Evolutionary conservation across 352 stramenopile species (phyloP).

Genomic region (Phytopythium helicoides): DNA sequence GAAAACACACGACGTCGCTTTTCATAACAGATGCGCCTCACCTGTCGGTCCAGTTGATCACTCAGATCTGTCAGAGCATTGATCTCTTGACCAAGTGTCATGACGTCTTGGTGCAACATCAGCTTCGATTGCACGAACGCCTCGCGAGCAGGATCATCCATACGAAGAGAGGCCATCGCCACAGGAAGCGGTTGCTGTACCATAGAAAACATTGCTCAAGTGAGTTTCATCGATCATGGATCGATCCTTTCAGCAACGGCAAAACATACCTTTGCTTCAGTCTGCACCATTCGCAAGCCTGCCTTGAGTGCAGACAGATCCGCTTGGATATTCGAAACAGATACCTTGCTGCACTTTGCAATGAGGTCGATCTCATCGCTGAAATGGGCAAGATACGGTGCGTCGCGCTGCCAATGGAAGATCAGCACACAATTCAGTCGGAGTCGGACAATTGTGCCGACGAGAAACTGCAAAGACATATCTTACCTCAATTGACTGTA

Average conservation of each 20-base stretch:
- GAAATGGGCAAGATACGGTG: conserved; percentile 58
- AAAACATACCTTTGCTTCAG: conserved; percentile 43
- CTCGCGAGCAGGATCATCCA: conserved; percentile 19
- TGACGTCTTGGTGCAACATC: conserved; percentile 51
- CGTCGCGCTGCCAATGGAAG: conserved; percentile 48
- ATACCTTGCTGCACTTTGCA: conserved; percentile 64
- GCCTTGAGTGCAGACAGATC: conserved; percentile 59
- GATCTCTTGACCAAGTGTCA: conserved; percentile 63
- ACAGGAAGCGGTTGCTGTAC: background rate
- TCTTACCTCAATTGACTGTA: conserved; percentile 67
- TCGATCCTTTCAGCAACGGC: too few relatives aligned
- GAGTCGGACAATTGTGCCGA: too few relatives aligned
- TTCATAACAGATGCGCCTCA: too few relatives aligned
- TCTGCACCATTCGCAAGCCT: conserved; percentile 51
- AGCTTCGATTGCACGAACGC: conserved; percentile 21
- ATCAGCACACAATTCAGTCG: too few relatives aligned
- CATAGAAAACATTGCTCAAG: background rate
- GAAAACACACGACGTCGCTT: too few relatives aligned
- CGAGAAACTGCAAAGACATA: background rate
- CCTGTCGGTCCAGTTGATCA: conserved; percentile 54
- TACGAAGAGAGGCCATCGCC: conserved; percentile 21
- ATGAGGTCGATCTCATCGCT: conserved; percentile 60
- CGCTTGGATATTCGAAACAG: conserved; percentile 44
- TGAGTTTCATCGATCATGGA: too few relatives aligned
- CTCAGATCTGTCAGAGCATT: conserved; percentile 39